These are phyloP conservation scores for Inonotus hispidus DNA, from an alignment of 1,284 basidiomycete genomes.

Conservation along the genomic window DNA sequence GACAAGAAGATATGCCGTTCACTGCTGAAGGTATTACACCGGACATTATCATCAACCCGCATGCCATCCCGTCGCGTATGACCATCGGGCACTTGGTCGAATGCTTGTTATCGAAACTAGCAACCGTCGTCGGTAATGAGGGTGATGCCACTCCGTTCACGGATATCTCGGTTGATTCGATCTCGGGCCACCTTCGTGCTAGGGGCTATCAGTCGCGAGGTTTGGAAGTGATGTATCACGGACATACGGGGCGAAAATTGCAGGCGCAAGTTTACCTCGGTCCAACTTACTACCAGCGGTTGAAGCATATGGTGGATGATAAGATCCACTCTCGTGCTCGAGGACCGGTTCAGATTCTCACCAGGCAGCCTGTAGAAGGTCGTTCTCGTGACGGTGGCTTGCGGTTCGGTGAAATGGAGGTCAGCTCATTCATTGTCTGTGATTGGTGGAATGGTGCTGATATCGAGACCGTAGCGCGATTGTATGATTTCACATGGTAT, in stretches of 20 bases:
- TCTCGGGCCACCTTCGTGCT: constrained; percentile 76
- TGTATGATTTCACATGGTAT: constrained; percentile 99
- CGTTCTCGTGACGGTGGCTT: constrained; percentile 97
- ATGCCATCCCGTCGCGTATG: constrained; percentile 99
- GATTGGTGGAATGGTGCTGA: neutral
- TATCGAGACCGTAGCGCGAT: constrained; percentile 52
- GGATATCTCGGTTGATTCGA: constrained; percentile 94
- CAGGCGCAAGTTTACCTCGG: constrained; percentile 98
- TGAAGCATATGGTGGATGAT: constrained; percentile 99
- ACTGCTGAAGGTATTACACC: constrained; percentile 94
- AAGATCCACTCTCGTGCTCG: constrained; percentile 98
- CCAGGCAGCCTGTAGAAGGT: constrained; percentile 98
- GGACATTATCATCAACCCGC: constrained; percentile 98
- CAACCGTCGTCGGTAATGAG: constrained; percentile 93
- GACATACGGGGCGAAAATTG: constrained; percentile 94
- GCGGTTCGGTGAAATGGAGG: constrained; percentile 99
- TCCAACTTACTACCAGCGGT: constrained; percentile 97
- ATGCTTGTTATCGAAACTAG: constrained; percentile 94
- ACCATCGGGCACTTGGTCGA: constrained; percentile 99
- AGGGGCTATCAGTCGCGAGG: constrained; percentile 95
- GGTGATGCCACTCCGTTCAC: constrained; percentile 99
- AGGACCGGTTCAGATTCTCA: constrained; percentile 97
- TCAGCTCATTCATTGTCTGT: constrained; percentile 22
- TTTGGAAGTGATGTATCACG: constrained; percentile 98
- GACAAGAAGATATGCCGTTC: constrained; percentile 99